phyloP scores from a whole-genome alignment of 2,329 filamentous ascomycete species.

The Lithohypha guttulata region DNA sequence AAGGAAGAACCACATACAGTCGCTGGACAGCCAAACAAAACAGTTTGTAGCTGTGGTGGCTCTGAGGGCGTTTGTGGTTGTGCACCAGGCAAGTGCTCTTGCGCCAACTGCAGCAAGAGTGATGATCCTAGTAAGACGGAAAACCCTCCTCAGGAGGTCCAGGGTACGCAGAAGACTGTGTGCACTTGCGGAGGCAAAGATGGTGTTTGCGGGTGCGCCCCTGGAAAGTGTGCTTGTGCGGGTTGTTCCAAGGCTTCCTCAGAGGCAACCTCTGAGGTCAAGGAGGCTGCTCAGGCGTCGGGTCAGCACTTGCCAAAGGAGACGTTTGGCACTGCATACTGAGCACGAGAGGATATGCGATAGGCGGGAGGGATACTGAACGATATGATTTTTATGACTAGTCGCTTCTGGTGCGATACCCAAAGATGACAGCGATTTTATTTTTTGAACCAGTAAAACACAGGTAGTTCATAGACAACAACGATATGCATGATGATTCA shows the following conservation, averaged over 20 bases:
- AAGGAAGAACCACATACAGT: slow-evolving; percentile 11
- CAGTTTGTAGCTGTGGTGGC: slow-evolving; percentile 32
- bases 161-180: slow-evolving; percentile 31
- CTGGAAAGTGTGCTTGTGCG: slow-evolving; percentile 30
- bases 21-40: slow-evolving; percentile 23
- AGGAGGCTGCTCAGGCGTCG: slow-evolving; percentile 21
- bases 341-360: no score
- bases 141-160: slow-evolving; percentile 27
- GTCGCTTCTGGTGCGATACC: no score
- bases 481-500: no score
- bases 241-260: slow-evolving; percentile 25
- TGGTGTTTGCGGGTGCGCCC: slow-evolving; percentile 29
- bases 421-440: neutral
- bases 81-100: slow-evolving; percentile 30
- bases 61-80: slow-evolving; percentile 29
- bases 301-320: slow-evolving; percentile 19
- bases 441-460: no score
- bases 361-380: no score
- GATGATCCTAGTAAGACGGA: slow-evolving; percentile 7
- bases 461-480: no score
- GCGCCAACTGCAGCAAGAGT: slow-evolving; percentile 27
- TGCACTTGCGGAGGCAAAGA: slow-evolving; percentile 32
- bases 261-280: slow-evolving; percentile 17
- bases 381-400: no score
- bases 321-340: slow-evolving; percentile 8